A percentile compares a stretch with the other conserved stretches of the same genome.
phyloP scores from a whole-genome alignment of 352 stramenopile species.

The Phytophthora multivora region DNA sequence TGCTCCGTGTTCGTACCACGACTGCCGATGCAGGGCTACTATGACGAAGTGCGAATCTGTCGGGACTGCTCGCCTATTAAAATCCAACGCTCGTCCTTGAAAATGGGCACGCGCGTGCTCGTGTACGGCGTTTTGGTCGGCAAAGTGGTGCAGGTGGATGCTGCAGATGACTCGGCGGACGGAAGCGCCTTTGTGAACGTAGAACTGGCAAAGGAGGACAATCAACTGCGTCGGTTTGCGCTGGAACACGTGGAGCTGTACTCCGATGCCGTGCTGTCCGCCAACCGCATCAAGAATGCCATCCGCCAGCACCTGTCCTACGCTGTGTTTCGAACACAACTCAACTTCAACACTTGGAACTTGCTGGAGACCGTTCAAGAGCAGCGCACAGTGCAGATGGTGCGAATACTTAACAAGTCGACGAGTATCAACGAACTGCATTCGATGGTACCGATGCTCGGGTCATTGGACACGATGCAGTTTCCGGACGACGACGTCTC shows the following conservation, averaged over 20 bases:
- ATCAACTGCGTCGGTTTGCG: constrained; percentile 51
- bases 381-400: constrained; percentile 83
- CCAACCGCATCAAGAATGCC: constrained; percentile 83
- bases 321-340: constrained; percentile 76
- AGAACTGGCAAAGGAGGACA: constrained; percentile 53
- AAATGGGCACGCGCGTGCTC: constrained; percentile 72
- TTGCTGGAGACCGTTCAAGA: constrained; percentile 81
- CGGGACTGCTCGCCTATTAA: constrained; percentile 78
- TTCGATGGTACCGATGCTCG: constrained; percentile 79
- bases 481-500: constrained; percentile 50
- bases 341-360: constrained; percentile 90
- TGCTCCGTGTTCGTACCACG: constrained; percentile 80
- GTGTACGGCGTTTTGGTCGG: constrained; percentile 76
- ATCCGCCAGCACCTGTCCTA: constrained; percentile 77
- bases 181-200: constrained; percentile 66
- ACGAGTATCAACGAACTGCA: constrained; percentile 81
- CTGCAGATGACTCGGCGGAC: constrained; percentile 60
- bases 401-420: constrained; percentile 86
- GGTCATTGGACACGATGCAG: constrained; percentile 67
- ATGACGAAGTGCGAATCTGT: constrained; percentile 83
- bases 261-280: constrained; percentile 75
- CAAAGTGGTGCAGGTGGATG: constrained; percentile 66
- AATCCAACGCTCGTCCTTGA: constrained; percentile 70
- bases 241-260: constrained; percentile 80
- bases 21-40: constrained; percentile 84